A percentile compares a stretch with the other conserved stretches of the same genome.
Conservation (phyloP, 192 early-diverging fungal species). For the Oehlia diaphana region DNA sequence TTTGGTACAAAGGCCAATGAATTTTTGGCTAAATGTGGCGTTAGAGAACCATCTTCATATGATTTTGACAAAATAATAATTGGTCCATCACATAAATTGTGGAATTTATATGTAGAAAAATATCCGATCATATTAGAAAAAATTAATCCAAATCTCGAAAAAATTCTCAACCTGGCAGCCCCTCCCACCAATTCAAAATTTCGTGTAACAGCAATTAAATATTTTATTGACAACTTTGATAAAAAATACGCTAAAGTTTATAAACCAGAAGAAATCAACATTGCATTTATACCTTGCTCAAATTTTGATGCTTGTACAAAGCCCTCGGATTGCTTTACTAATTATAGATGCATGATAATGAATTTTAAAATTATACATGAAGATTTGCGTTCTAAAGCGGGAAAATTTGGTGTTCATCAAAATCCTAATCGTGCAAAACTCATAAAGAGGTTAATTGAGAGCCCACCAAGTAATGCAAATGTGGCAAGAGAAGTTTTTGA, state of each 20-base stretch:
- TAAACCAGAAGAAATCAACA: conserved; percentile 39
- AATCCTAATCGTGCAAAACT: conserved; percentile 51
- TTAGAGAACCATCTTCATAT: no score
- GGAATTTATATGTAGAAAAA: no score
- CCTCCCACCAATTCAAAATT: conserved; percentile 29
- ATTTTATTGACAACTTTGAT: conserved; percentile 72
- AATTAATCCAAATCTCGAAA: background rate
- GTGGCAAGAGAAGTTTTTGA: conserved; percentile 61
- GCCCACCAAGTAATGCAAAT: conserved; percentile 31
- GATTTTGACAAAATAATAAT: no score
- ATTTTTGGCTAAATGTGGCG: no score
- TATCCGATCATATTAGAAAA: no score
- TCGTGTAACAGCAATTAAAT: conserved; percentile 57
- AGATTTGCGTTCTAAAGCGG: conserved; percentile 49
- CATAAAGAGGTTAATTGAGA: conserved; percentile 39
- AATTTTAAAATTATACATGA: conserved; percentile 65
- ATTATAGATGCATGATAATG: conserved; percentile 59
- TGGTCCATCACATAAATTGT: no score
- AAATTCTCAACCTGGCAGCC: conserved; percentile 44
- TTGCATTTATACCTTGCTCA: conserved; percentile 62
- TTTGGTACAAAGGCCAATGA: no score
- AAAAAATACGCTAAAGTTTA: conserved; percentile 54
- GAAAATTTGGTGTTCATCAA: conserved; percentile 63
- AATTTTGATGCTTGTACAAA: conserved; percentile 39
- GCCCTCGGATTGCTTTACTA: conserved; percentile 66